phyloP scores from a whole-genome alignment of 441 rosid genomes.

The Gossypium gossypioides region DNA sequence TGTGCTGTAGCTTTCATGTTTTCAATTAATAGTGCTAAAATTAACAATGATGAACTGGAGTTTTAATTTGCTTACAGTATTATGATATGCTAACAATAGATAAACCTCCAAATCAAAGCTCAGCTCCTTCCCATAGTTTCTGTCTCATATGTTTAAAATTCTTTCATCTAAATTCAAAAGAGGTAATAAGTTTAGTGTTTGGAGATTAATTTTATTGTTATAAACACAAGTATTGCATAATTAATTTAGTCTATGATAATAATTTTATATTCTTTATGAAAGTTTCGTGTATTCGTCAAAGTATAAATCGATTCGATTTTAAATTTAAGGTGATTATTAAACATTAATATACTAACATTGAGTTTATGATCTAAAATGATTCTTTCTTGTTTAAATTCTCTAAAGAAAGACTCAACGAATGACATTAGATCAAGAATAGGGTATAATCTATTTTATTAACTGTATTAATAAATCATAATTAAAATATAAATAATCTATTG shows the following conservation, averaged over 20 bases:
- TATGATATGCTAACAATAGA: not conserved
- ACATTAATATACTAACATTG: no score
- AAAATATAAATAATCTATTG: not conserved
- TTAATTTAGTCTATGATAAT: no score
- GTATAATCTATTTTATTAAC: no score
- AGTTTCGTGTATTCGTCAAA: no score
- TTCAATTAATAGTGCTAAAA: not conserved
- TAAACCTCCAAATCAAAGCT: not conserved
- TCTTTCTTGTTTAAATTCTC: not conserved
- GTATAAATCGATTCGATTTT: no score
- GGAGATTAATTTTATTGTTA: no score
- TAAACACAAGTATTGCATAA: no score
- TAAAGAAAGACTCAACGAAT: not conserved
- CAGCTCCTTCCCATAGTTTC: not conserved
- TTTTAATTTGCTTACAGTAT: not conserved
- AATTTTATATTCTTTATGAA: no score
- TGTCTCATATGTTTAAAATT: not conserved
- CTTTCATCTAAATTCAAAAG: no score
- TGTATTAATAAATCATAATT: not conserved
- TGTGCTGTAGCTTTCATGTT: not conserved
- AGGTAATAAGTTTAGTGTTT: no score
- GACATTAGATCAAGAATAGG: not conserved
- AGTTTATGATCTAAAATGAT: no score
- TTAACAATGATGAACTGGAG: not conserved
- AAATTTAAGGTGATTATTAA: not conserved